A percentile compares a stretch with the other conserved stretches of the same genome.
phyloP scores from a whole-genome alignment of 1,139 yeast species.

The Zygosaccharomyces pseudobailii region DNA sequence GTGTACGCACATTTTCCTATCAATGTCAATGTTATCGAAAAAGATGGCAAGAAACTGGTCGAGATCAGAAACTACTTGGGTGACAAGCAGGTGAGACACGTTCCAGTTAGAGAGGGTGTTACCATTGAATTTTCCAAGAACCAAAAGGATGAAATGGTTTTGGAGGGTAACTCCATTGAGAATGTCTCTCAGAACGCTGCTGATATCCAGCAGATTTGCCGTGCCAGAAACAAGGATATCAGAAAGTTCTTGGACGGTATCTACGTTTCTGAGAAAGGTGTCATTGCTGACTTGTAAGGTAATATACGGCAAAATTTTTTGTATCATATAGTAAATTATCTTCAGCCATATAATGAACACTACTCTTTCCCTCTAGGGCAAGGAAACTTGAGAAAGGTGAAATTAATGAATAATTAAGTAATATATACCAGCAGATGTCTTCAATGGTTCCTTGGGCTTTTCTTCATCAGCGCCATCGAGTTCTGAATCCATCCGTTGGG shows the following conservation, averaged over 20 bases:
- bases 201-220: slow-evolving; percentile 96
- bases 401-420: background rate
- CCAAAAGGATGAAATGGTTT: slow-evolving; percentile 92
- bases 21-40: slow-evolving; percentile 83
- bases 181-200: slow-evolving; percentile 98
- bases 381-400: background rate
- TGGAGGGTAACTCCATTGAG: slow-evolving; percentile 96
- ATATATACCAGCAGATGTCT: background rate
- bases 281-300: slow-evolving; percentile 46
- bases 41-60: slow-evolving; percentile 69
- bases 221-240: slow-evolving; percentile 99
- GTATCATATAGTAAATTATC: slow-evolving; percentile 4
- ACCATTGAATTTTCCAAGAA: slow-evolving; percentile 69
- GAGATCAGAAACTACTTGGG: slow-evolving; percentile 99
- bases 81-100: slow-evolving; percentile 92
- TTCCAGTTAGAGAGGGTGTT: slow-evolving; percentile 87
- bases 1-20: slow-evolving; percentile 99
- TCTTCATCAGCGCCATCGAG: slow-evolving; percentile 57
- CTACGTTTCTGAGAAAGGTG: slow-evolving; percentile 96
- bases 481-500: slow-evolving; percentile 88
- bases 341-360: slow-evolving; percentile 4
- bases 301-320: slow-evolving; percentile 20
- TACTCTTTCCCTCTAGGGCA: background rate
- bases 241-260: slow-evolving; percentile 99
- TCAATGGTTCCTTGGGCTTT: slow-evolving; percentile 30